Conservation (phyloP, 2,329 filamentous ascomycete species). For the Bipolaris cookei region DNA sequence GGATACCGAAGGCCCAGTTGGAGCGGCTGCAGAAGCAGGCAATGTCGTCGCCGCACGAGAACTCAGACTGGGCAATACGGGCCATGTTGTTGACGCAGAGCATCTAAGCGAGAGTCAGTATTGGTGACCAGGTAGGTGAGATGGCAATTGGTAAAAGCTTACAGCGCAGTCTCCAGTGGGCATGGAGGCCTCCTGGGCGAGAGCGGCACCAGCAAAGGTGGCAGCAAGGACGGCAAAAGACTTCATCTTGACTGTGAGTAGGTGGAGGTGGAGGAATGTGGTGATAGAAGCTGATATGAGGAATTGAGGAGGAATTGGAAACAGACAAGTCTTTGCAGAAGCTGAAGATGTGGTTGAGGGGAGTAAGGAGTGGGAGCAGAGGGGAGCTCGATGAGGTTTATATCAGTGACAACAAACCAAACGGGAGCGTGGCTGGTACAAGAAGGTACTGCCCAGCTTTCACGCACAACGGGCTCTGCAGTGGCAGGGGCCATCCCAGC, state of each 20-base stretch:
- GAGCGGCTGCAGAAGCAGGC: slow-evolving; percentile 54
- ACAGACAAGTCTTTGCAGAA: slow-evolving; percentile 15
- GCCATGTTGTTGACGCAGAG: slow-evolving; percentile 57
- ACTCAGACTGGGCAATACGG: slow-evolving; percentile 44
- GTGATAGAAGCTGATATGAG: slow-evolving; percentile 25
- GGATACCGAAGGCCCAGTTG: slow-evolving; percentile 56
- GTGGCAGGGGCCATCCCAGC: slow-evolving; percentile 21
- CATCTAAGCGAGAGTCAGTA: slow-evolving; percentile 36
- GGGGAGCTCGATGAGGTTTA: slow-evolving; percentile 20
- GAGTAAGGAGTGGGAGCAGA: not conserved
- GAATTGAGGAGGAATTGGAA: slow-evolving; percentile 20
- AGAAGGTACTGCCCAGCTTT: slow-evolving; percentile 16
- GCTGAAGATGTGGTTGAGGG: slow-evolving; percentile 23
- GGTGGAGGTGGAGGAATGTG: slow-evolving; percentile 22
- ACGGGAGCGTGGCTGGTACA: slow-evolving; percentile 20
- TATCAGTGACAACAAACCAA: slow-evolving; percentile 18
- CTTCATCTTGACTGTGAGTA: slow-evolving; percentile 45
- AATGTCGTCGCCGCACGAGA: slow-evolving; percentile 52
- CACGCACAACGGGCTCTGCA: slow-evolving; percentile 9
- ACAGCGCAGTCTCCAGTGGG: slow-evolving; percentile 42
- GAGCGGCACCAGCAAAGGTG: slow-evolving; percentile 39
- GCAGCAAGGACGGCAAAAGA: slow-evolving; percentile 47
- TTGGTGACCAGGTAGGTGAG: slow-evolving; percentile 1
- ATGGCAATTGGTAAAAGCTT: slow-evolving; percentile 28
- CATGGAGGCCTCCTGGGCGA: slow-evolving; percentile 41